phyloP scores from a whole-genome alignment of 2,329 filamentous ascomycete genomes.

The Pseudohalonectria lignicola region DNA sequence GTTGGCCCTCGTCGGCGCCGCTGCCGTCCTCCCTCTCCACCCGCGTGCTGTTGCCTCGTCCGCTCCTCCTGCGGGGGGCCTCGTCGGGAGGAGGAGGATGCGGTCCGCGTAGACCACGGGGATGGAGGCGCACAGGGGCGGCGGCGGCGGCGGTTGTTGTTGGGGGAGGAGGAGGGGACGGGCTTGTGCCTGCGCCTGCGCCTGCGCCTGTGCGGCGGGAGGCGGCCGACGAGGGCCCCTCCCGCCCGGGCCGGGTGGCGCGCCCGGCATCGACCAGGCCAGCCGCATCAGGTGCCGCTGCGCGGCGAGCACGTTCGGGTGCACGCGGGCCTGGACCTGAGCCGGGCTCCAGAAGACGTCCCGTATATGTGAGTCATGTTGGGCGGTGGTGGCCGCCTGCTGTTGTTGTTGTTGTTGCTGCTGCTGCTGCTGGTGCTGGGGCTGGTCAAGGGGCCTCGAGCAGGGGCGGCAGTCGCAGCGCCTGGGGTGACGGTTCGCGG shows the following conservation, averaged over 20 bases:
- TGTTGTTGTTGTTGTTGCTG: too few species aligned
- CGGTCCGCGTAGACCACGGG: slow-evolving; percentile 52
- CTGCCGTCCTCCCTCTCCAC: too few species aligned
- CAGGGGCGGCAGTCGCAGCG: too few species aligned
- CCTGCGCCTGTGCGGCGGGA: slow-evolving; percentile 20
- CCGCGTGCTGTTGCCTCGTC: too few species aligned
- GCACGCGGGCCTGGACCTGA: slow-evolving; percentile 26
- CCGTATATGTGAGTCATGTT: too few species aligned
- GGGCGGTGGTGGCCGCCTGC: too few species aligned
- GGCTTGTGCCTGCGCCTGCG: slow-evolving; percentile 22
- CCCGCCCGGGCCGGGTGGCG: too few species aligned
- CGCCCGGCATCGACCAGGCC: slow-evolving; percentile 43
- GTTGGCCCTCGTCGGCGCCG: slow-evolving; percentile 42
- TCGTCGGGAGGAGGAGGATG: slow-evolving; percentile 35
- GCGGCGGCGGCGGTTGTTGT: too few species aligned
- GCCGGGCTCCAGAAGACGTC: slow-evolving; percentile 28
- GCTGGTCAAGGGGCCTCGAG: slow-evolving; percentile 16
- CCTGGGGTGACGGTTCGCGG: slow-evolving; percentile 28
- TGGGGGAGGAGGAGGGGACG: too few species aligned
- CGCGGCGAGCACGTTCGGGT: slow-evolving; percentile 24
- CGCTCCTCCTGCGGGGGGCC: too few species aligned
- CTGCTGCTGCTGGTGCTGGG: slow-evolving; percentile 12
- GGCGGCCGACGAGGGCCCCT: too few species aligned
- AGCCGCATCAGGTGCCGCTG: slow-evolving; percentile 35
- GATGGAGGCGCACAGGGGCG: slow-evolving; percentile 28